Conservation (phyloP, 768 basidiomycete species). For the Crassisporium funariophilum region DNA sequence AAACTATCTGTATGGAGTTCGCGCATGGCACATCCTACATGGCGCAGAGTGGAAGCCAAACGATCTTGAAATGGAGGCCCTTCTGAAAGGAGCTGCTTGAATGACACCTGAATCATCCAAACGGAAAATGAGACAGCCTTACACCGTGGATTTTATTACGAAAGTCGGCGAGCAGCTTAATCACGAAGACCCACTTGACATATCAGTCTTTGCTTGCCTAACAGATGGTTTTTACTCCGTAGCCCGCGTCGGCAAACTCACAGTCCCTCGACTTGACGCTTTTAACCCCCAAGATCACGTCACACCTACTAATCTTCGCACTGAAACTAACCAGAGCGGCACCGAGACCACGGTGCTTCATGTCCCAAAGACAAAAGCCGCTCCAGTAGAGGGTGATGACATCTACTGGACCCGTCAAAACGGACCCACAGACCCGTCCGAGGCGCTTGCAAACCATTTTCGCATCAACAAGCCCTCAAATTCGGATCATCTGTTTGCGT, state of each 20-base stretch:
- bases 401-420: constrained; percentile 26
- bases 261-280: neutral
- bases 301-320: neutral
- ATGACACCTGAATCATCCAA: constrained; percentile 33
- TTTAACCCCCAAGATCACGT: neutral
- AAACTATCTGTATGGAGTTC: constrained; percentile 40
- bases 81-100: constrained; percentile 30
- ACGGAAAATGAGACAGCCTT: constrained; percentile 29
- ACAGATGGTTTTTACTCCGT: neutral
- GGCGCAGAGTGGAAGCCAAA: constrained; percentile 32
- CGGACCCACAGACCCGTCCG: constrained; percentile 24
- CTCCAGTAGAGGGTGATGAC: neutral
- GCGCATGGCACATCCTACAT: constrained; percentile 52
- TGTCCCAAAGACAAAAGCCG: neutral
- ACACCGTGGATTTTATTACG: constrained; percentile 26
- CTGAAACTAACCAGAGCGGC: constrained; percentile 6
- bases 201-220: constrained; percentile 9
- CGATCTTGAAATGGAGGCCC: constrained; percentile 22
- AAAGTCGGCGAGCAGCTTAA: constrained; percentile 23
- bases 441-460: constrained; percentile 15
- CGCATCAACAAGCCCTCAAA: constrained; percentile 8
- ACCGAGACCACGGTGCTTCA: constrained; percentile 19
- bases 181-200: constrained; percentile 29
- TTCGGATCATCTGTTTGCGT: constrained; percentile 29
- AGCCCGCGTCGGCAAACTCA: neutral